A percentile compares a stretch with the other conserved stretches of the same genome.
phyloP scores from a whole-genome alignment of 192 early-diverging fungal genomes.

The Pilaira anomala region DNA sequence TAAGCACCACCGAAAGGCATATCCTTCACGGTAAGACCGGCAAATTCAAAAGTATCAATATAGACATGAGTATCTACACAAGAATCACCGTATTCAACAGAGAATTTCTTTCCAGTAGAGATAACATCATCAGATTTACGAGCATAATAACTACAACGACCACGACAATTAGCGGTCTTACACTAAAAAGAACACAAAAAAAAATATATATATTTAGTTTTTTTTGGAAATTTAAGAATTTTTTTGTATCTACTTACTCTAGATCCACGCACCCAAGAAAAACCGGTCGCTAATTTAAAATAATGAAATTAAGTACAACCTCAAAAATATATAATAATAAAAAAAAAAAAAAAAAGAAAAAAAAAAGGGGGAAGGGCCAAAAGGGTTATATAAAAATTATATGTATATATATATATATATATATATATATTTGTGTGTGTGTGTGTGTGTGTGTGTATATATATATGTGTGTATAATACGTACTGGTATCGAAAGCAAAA shows the following conservation, averaged over 20 bases:
- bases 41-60: conserved; percentile 28
- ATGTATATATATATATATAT: no score
- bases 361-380: background rate
- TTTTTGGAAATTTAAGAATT: background rate
- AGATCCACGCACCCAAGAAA: conserved; percentile 36
- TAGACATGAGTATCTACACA: conserved; percentile 36
- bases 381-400: no score
- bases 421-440: no score
- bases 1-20: conserved; percentile 39
- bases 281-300: conserved; percentile 28
- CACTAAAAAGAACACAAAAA: conserved; percentile 22
- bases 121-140: conserved; percentile 15
- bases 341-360: background rate
- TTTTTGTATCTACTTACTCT: conserved; percentile 18
- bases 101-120: conserved; percentile 30
- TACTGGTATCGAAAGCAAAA: conserved; percentile 84
- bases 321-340: background rate
- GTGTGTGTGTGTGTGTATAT: no score
- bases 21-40: conserved; percentile 27
- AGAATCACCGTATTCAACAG: conserved; percentile 29
- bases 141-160: conserved; percentile 38
- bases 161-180: conserved; percentile 29
- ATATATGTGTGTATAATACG: background rate
- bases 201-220: background rate
- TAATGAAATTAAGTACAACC: conserved; percentile 18